phyloP scores from a whole-genome alignment of 1,284 basidiomycete species.

The Pseudomicrostroma phylloplanum region DNA sequence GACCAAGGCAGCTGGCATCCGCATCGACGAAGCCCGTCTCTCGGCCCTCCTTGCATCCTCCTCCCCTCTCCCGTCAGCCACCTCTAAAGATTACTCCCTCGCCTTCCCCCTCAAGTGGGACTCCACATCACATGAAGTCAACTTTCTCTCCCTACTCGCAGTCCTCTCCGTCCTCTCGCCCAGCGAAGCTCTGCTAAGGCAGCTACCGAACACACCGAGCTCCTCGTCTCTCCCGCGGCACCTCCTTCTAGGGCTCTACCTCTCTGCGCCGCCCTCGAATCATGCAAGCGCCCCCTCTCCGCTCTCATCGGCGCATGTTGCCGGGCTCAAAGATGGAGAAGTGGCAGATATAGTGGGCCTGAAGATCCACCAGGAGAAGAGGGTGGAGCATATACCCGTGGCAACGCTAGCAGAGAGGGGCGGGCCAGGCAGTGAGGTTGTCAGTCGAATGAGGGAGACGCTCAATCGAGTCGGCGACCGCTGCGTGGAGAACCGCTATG shows the following conservation, averaged over 20 bases:
- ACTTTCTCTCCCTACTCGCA: conserved; percentile 37
- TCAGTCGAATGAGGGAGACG: background rate
- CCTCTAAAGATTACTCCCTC: conserved; percentile 13
- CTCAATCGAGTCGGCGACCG: background rate
- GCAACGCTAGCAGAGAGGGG: background rate
- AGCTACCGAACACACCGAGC: background rate
- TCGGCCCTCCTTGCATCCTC: background rate
- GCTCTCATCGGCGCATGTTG: background rate
- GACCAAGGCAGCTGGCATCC: background rate
- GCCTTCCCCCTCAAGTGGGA: conserved; percentile 37
- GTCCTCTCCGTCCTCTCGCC: conserved; percentile 35
- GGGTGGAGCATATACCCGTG: conserved; percentile 5
- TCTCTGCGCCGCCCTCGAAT: conserved; percentile 1
- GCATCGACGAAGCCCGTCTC: background rate
- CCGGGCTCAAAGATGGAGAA: background rate
- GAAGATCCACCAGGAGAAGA: background rate
- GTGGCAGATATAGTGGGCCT: conserved; percentile 1
- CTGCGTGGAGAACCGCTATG: background rate
- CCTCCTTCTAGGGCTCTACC: conserved; percentile 7
- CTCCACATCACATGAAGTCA: conserved; percentile 27
- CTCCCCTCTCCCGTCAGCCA: background rate
- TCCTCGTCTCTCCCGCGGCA: background rate
- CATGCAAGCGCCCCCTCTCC: background rate
- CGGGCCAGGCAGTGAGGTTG: background rate
- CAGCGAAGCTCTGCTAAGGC: background rate